Evolutionary conservation across 1,284 basidiomycete species (phyloP).

Genomic region (Malassezia arunalokei): DNA sequence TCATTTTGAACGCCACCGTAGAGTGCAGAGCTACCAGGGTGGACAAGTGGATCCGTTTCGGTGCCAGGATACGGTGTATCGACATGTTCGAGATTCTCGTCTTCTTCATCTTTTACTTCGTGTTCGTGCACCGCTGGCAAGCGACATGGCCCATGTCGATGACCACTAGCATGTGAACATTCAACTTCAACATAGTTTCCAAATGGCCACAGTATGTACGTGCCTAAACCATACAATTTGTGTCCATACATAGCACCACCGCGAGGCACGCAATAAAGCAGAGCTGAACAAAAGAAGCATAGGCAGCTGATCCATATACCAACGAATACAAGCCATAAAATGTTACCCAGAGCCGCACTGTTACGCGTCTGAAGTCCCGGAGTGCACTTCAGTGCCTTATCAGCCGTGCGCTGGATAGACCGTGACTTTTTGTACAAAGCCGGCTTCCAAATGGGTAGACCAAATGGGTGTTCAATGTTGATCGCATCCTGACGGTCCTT

Average conservation of each 20-base stretch:
- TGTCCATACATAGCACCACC: constrained; percentile 74
- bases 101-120: constrained; percentile 9
- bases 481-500: constrained; percentile 91
- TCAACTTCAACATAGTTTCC: constrained; percentile 91
- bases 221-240: constrained; percentile 80
- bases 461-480: constrained; percentile 98
- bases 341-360: constrained; percentile 79
- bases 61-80: not conserved
- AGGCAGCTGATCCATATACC: constrained; percentile 66
- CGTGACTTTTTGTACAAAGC: constrained; percentile 96
- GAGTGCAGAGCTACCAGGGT: not conserved
- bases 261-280: constrained; percentile 61
- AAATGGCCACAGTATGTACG: constrained; percentile 97
- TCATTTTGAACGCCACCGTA: constrained; percentile 6
- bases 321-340: constrained; percentile 75
- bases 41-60: not conserved
- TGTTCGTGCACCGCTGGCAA: constrained; percentile 8
- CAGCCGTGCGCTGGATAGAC: constrained; percentile 88
- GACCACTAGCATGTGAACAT: constrained; percentile 43
- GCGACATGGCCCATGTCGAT: constrained; percentile 21
- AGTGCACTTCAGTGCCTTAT: constrained; percentile 78
- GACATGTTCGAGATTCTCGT: constrained; percentile 1
- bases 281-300: constrained; percentile 58
- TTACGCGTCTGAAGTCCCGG: constrained; percentile 84
- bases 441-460: constrained; percentile 98